A percentile compares a stretch with the other conserved stretches of the same genome.
phyloP scores from a whole-genome alignment of 148 eudicot species.

The Limonium bicolor region DNA sequence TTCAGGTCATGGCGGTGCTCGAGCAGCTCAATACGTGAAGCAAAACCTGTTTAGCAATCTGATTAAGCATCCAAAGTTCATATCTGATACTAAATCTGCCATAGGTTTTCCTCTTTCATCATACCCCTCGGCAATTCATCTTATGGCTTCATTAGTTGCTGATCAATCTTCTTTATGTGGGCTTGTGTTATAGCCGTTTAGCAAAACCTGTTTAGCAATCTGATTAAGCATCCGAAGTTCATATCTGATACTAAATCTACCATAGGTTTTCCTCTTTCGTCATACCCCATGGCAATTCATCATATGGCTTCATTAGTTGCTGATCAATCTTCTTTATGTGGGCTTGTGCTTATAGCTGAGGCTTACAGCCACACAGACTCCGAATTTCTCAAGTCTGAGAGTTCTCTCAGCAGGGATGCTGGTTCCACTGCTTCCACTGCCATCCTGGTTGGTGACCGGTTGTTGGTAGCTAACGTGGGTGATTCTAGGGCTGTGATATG shows the following conservation, averaged over 20 bases:
- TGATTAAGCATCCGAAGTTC: constrained; percentile 86
- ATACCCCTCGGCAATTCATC: too few relatives aligned
- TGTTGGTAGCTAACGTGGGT: constrained; percentile 94
- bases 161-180: too few relatives aligned
- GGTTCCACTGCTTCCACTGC: constrained; percentile 99
- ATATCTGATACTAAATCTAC: constrained; percentile 95
- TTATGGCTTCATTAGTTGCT: too few relatives aligned
- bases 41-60: constrained; percentile 85
- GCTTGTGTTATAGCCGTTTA: constrained; percentile 26
- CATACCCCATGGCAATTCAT: too few relatives aligned
- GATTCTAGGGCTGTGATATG: constrained; percentile 96
- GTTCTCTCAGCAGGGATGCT: constrained; percentile 75
- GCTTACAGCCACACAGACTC: constrained; percentile 85
- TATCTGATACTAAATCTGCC: constrained; percentile 92
- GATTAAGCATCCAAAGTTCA: constrained; percentile 85
- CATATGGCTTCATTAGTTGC: neutral
- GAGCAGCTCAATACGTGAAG: constrained; percentile 94
- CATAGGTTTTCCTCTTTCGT: constrained; percentile 42
- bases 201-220: constrained; percentile 79
- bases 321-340: neutral
- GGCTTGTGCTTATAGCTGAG: constrained; percentile 46
- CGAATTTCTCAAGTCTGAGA: constrained; percentile 83
- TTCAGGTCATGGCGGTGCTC: constrained; percentile 95
- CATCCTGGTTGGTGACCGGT: constrained; percentile 89
- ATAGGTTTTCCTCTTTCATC: constrained; percentile 43